Evolutionary conservation across 2,329 filamentous ascomycete species (phyloP), one percentile per base, ranked within the genome.

Genomic region (Dothistroma pini): DNA sequence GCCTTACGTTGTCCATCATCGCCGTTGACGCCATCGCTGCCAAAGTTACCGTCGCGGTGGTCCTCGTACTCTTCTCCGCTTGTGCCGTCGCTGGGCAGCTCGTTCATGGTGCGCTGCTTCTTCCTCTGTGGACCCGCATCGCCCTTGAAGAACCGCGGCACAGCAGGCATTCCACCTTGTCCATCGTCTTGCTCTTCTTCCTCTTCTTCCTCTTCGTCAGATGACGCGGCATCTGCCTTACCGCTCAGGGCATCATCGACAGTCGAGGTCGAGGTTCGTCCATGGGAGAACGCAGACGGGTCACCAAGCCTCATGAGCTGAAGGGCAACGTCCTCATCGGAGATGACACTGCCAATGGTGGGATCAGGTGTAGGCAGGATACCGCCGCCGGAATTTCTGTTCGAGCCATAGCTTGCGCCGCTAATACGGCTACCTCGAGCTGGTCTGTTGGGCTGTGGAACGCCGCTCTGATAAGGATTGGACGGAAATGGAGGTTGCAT

Each of bases 221-320:
- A 96, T 2, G 91, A 96, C 54, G 90, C 86, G 53, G 84, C 86
- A 73, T 97, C 93, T 47, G 93, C 93, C 70, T 87, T 88, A 53
- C 93, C 93, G 74, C 93, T 97, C 66, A 97, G 90, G 1, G 91
- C 93, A 76, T 97, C 93, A 71, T 97, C 93, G 59, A 95, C 81
- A 6, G 93, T 97, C 0, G 93, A 97, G 7, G 92, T 91, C 9
- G 93, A 97, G 2, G 91, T 96, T 68, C 93, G 89, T 58, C 92
- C 93, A 71, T 96, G 91, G 1, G 92, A 96, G 71, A 96, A 89
- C 74, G 96, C 96, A 59, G 92, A 95, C 69, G 93, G 91, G 74
- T 97, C 93, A 51, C 95, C 93, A 58, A 99, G 84, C 69, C 93
- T 89, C 88, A 99, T 97, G 71, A 99, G 82, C 78, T 97, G 95